phyloP scores from a whole-genome alignment of 306 rosid species.

The Abrus pulchellus region DNA sequence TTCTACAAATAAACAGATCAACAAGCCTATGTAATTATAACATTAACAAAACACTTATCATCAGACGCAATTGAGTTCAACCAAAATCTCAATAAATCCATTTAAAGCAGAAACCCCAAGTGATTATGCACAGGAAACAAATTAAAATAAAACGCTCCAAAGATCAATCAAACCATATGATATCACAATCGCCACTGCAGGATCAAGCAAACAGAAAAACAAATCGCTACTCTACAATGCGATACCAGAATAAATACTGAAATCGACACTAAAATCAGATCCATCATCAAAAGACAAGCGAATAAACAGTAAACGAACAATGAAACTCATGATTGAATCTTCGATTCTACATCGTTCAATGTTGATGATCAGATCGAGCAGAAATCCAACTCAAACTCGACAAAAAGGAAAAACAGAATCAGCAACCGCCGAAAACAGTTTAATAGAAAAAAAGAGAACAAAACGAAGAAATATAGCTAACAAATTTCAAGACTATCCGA shows the following conservation, averaged over 20 bases:
- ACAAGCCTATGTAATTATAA: background rate
- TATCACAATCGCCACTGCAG: conserved; percentile 9
- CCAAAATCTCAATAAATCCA: background rate
- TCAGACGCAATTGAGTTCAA: background rate
- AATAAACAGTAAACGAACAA: background rate
- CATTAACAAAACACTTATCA: conserved; percentile 12
- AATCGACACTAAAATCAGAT: conserved; percentile 40
- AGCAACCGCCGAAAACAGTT: conserved; percentile 20
- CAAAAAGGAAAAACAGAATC: background rate
- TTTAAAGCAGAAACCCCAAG: background rate
- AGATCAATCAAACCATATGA: background rate
- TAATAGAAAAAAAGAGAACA: background rate
- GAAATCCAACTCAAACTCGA: conserved; percentile 30
- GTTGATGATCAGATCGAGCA: conserved; percentile 46
- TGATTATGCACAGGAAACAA: too few species aligned
- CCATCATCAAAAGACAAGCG: conserved; percentile 35
- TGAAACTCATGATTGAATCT: background rate
- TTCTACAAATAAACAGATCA: conserved; percentile 1
- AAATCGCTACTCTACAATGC: conserved; percentile 26
- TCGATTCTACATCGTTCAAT: background rate
- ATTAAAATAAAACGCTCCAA: background rate
- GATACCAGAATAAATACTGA: conserved; percentile 20
- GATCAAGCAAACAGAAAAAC: background rate
- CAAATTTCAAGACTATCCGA: background rate
- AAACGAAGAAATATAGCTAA: background rate